Evolutionary conservation across 1,284 basidiomycete species (phyloP), one percentile per base, ranked within the genome.

Genomic region (Bjerkandera adusta): DNA sequence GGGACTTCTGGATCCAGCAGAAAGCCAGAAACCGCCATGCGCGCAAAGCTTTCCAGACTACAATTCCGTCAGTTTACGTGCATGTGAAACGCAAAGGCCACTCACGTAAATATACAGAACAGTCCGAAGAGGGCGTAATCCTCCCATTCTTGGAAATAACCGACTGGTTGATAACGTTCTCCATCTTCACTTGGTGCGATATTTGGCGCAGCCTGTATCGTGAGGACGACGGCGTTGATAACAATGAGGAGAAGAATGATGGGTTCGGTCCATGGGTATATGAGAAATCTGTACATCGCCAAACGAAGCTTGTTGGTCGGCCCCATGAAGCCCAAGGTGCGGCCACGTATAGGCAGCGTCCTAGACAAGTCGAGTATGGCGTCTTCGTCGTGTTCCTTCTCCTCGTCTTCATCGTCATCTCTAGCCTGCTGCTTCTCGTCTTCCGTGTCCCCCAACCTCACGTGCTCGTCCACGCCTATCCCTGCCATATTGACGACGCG

Each of bases 11-110:
- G 93, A 62, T 97, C 94, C 49, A 97, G 77, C 21, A 98, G 64
- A 54, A 99, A 80, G 13, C 96, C 96, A 10, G 91, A 93, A 21
- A 96, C 89, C 58, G 92, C 81, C 62, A 97, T 94, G 18, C 95
- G 85, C 33, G 91, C 91, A 51, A 90, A 73, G 45, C 90, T 83
- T 70, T 99, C 96, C 32, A 97, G 50, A 4, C 91, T 92, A 53
- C 8, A 25, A 33, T 7, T 35, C 20, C 25, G 44, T 33, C 42
- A 30, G 18, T 38, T 36, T 12, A 27, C 33, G 39, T 41, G 25
- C 34, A 22, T 15, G 37, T 34, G 36, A 27, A 36, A 20, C 36
- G 18, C 15, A 54, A 34, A 38, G 29, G 22, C 20, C 0, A 82
- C 90, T 59, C 67, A 89, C 83, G 93, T 95, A 74, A 94, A 98